Base-by-base conservation (phyloP, 169 alveolate species). In the Plasmodium knowlesi region DNA sequence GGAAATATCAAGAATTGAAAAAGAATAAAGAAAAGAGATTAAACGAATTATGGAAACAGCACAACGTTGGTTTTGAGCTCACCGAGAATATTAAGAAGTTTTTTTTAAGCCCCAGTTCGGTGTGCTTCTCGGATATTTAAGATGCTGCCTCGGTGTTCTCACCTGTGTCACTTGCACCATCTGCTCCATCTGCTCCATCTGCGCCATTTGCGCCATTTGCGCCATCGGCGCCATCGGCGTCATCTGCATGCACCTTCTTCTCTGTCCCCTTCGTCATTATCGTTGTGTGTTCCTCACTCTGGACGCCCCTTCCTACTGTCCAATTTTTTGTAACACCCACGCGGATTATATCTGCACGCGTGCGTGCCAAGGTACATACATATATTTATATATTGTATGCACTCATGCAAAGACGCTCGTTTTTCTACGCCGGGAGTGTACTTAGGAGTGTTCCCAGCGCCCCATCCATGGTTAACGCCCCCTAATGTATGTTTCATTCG, bases 31-130 rank as follows among this genome's bases (percentile, higher is more conserved):
- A 91, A 39, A 70, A 30, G 28, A 81, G 92, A 82, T 71, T 91
- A 81, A 80, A 25, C n/a, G 85, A 91, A n/a, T 72, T 91, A 14
- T 91, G 95, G 95, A 81, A 70, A 70, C 82, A 91, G 37, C 53
- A 81, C 71, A 82, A 91, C 28, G 95, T 91, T n/a, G 53, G 50
- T 6, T 91, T 78, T 81, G 90, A 91, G 57, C 80, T 91, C 34
- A 70, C 95, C 22, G 92, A 80, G 14, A 91, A 28, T 12, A 81
- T 91, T 41, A 91, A 91, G 57, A 91, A 81, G 34, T 91, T 50
- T 43, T 80, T 91, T 76, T 71, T 81, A 12, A 81, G 16, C 8
- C 95, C 95, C 12, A 84, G 95, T 25, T 74, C 84, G n/a, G 74
- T 81, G 2, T 28, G 50, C 57, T 43, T 91, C 25, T 50, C 95